Evolutionary conservation across 768 basidiomycete species (phyloP), one percentile per base, ranked within the genome.

Genomic region (Lactarius akahatsu): DNA sequence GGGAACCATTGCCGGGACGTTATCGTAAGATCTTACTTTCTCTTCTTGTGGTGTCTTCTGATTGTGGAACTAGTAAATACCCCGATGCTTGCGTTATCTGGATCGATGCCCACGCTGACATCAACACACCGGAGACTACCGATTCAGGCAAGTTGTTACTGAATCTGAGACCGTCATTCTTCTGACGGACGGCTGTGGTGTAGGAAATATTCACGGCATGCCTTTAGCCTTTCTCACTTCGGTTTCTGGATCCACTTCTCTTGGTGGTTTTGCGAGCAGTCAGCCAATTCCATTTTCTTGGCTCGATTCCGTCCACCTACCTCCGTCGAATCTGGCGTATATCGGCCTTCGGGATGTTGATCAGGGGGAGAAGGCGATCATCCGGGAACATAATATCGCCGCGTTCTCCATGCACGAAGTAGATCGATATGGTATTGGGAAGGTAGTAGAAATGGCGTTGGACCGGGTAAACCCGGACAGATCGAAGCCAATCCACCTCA

Each of bases 171-270:
- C 30, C 36, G 15, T 20, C n/a, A 47, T 43, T 28, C 11, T 15
- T 43, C 57, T 67, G 26, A 58, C 28, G 0, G 32, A n/a, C 34
- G 34, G 34, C 36, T 32, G 15, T 43, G 32, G 4, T 28, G 13
- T 74, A 84, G 96, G 96, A 36, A 98, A 98, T 77, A 89, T 99
- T 56, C 97, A 99, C 78, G 97, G 97, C 68, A 98, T 97, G 90
- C 97, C 97, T 26, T 85, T 98, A 54, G 93, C 97, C 6, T 98
- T 98, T 85, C 85, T 99, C 59, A 75, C 92, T n/a, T 71, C 70
- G 13, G 15, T 71, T n/a, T 61, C 65, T 9, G 56, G 60, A 57
- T 64, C 70, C 55, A 26, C 30, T 34, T 63, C 62, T 28, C 65
- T 66, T 34, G 28, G 58, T 32, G 56, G 6, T 11, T 57, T 10